Base-by-base conservation (phyloP, 805 yeast genomes). In the Ogataea haglerorum region DNA sequence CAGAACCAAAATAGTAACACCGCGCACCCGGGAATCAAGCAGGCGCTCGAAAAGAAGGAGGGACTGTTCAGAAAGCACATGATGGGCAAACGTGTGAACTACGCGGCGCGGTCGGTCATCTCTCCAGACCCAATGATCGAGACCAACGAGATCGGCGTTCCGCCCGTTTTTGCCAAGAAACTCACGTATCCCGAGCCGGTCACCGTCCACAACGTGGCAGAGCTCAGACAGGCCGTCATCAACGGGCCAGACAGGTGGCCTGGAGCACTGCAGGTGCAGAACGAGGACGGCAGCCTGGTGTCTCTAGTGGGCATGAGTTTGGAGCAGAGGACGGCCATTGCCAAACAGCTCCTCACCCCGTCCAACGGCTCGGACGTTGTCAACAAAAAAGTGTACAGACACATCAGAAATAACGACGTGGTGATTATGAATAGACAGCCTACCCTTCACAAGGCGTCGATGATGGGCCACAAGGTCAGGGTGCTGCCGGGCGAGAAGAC, bases 11-110 rank as follows among this genome's bases (percentile, higher is more conserved):
- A 72, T 33, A 81, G 81, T 17, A 78, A 81, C 48, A 66, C 77
- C 36, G 90, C 96, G 18, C 76, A 78, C 28, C 99, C 99, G 2
- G 99, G 99, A 70, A 80, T 93, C 57, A 93, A 93, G 63, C 99
- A 93, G 72, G 95, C 96, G 9, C 73, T 93, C 58, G 99, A 93
- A 67, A 91, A 93, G 80, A 93, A 93, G 64, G 99, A 93, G 68
- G 99, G 99, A 62, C 73, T 91, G 50, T 93, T 93, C 74, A 80
- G 99, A 72, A 93, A 91, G 63, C 96, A 93, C 61, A 93, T 93
- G 99, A 93, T 93, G 99, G 99, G 99, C 63, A 93, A 93, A 74
- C 89, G 99, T 73, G 99, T 93, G 45, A 95, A 93, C 64, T 91
- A 87, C 59, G 96, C 98, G 39, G 99, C 99, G 37, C 88, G 99